These are phyloP conservation scores for Aspergillus versicolor DNA, from an alignment of 2,329 filamentous ascomycete species.

Conservation along the genomic window DNA sequence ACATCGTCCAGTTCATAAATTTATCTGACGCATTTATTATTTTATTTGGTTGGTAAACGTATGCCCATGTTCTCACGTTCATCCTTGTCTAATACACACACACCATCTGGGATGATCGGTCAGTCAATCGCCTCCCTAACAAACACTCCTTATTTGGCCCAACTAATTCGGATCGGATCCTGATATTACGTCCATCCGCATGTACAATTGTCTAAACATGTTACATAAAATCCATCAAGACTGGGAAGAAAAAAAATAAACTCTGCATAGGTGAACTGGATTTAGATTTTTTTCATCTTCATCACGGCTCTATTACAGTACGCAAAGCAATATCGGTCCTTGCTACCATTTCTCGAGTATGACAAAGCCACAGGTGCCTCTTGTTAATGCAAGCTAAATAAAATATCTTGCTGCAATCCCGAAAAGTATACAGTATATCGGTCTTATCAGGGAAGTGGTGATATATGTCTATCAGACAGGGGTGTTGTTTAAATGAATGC, in stretches of 20 bases:
- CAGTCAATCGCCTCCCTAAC: background rate
- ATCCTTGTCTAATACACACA: background rate
- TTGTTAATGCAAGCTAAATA: too few relatives aligned
- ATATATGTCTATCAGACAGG: too few relatives aligned
- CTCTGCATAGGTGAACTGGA: background rate
- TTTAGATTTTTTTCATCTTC: background rate
- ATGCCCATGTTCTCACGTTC: background rate
- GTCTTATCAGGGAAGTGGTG: too few relatives aligned
- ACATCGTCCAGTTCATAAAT: background rate
- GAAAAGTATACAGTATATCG: too few relatives aligned
- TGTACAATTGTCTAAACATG: background rate
- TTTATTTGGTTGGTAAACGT: background rate
- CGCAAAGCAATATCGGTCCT: background rate
- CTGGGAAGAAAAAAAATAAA: background rate
- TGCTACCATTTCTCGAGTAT: too few relatives aligned
- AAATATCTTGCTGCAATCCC: too few relatives aligned
- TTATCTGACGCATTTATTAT: background rate
- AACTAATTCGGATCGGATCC: background rate
- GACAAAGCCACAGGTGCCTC: too few relatives aligned
- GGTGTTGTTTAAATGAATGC: too few relatives aligned
- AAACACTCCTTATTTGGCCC: background rate
- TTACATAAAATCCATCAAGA: background rate
- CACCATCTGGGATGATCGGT: background rate
- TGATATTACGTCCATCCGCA: background rate
- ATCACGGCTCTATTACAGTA: background rate